Evolutionary conservation across 805 yeast species (phyloP), one percentile per base, ranked within the genome.

Genomic region (Candida ipomoeae): DNA sequence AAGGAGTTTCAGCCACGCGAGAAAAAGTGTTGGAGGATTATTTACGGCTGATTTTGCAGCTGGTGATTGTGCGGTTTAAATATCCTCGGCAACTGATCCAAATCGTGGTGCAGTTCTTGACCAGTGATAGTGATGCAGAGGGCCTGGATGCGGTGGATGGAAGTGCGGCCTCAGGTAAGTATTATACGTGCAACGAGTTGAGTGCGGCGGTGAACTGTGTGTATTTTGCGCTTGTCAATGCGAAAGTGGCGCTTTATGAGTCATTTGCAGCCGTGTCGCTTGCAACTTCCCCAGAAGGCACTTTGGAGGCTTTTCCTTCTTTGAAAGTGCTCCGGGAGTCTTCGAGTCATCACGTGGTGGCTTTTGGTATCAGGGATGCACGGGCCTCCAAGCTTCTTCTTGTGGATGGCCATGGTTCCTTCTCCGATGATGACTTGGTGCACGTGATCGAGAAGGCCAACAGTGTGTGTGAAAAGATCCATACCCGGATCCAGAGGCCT

Each of bases 21-120:
- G 98, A 94, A 60, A 83, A 84, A 52, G 68, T 82, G 2, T 58
- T 94, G 36, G 96, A 87, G 61, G 89, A 85, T 58, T 81, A 84
- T 53, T 59, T 94, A 15, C 75, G 84, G 44, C 68, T 81, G 4
- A 78, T 89, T 1, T 61, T 91, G 31, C 76, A 81, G 23, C 74
- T 85, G 6, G 74, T 83, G 7, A 75, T 94, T 1, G 70, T 83
- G 18, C 73, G 86, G 3, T 75, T 78, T 49, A 70, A 79, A 53
- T 85, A 87, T 63, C 97, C 99, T 0, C 77, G 97, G 52, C 90
- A 89, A 58, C 73, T 70, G 21, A 70, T 73, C 17, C 77, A 71
- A 54, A 62, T 73, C 6, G 75, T 71, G 40, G 73, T 73, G 13
- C 78, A 73, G 54, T 69, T 73, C 49, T 57, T 73, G 42, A 57